A percentile compares a stretch with the other conserved stretches of the same genome.
Conservation (phyloP, 2,329 filamentous ascomycete species). For the Botryotinia convoluta region DNA sequence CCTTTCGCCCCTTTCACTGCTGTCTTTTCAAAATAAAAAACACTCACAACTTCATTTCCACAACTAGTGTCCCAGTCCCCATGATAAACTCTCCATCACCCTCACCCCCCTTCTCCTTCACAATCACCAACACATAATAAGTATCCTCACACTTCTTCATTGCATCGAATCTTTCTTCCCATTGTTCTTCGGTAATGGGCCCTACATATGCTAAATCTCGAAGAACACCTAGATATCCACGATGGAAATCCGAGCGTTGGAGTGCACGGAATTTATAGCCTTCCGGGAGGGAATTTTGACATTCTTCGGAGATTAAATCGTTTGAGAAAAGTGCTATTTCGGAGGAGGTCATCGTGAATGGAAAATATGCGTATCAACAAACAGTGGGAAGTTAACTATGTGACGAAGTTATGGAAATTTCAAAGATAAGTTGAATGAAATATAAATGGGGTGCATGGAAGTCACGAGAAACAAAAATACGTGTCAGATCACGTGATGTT, state of each 20-base stretch:
- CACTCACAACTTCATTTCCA: slow-evolving; percentile 86
- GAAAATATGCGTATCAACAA: background rate
- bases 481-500: background rate
- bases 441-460: slow-evolving; percentile 10
- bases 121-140: slow-evolving; percentile 82
- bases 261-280: slow-evolving; percentile 18
- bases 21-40: background rate
- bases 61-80: slow-evolving; percentile 80
- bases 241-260: slow-evolving; percentile 13
- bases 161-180: slow-evolving; percentile 75
- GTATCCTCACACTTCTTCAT: slow-evolving; percentile 59
- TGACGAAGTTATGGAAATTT: background rate
- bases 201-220: slow-evolving; percentile 54
- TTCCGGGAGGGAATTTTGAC: slow-evolving; percentile 5
- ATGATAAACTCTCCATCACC: slow-evolving; percentile 72
- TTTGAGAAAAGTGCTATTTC: slow-evolving; percentile 11
- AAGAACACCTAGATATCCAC: slow-evolving; percentile 14
- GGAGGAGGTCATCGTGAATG: background rate
- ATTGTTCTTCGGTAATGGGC: slow-evolving; percentile 71
- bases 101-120: slow-evolving; percentile 42
- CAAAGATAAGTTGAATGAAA: background rate
- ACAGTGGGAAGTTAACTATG: too few species aligned
- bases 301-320: slow-evolving; percentile 11
- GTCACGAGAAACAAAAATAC: background rate
- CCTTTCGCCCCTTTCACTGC: too few species aligned